Percentiles rank a stretch among this genome's conserved stretches.
phyloP scores from a whole-genome alignment of 78 protist species.

The Cavenderia fasciculata region DNA sequence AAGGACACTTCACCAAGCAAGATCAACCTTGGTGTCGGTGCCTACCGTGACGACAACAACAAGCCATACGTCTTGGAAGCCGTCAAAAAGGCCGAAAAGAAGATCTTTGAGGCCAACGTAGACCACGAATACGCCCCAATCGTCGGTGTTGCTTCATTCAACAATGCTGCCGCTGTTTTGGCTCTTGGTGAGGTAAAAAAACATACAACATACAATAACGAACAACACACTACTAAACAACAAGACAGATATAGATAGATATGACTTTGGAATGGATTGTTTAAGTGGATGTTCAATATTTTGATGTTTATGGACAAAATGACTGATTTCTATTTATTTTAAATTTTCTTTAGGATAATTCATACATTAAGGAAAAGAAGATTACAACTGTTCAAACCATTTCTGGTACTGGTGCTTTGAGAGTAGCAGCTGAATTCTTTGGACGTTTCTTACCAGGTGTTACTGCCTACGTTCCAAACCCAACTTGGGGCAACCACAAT shows the following conservation, averaged over 20 bases:
- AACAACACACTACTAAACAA: too few species aligned
- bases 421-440: constrained; percentile 90
- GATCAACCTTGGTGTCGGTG: constrained; percentile 92
- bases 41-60: constrained; percentile 86
- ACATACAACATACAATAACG: too few species aligned
- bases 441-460: constrained; percentile 32
- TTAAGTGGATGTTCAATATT: background rate
- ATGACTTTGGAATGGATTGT: constrained; percentile 50
- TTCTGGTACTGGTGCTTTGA: constrained; percentile 98
- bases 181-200: constrained; percentile 73
- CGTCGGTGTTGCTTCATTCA: constrained; percentile 83
- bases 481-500: constrained; percentile 98
- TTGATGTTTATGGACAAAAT: background rate
- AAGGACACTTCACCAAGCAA: constrained; percentile 80
- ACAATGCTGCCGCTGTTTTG: constrained; percentile 39
- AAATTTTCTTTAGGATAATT: too few species aligned
- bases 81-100: constrained; percentile 86
- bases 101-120: constrained; percentile 26
- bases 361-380: constrained; percentile 40
- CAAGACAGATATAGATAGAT: too few species aligned
- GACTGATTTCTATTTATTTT: background rate
- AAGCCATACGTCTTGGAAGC: constrained; percentile 83
- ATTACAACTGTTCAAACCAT: constrained; percentile 92
- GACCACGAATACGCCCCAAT: constrained; percentile 94
- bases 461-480: constrained; percentile 91